phyloP scores from a whole-genome alignment of 768 basidiomycete species.

The Kwoniella europaea region DNA sequence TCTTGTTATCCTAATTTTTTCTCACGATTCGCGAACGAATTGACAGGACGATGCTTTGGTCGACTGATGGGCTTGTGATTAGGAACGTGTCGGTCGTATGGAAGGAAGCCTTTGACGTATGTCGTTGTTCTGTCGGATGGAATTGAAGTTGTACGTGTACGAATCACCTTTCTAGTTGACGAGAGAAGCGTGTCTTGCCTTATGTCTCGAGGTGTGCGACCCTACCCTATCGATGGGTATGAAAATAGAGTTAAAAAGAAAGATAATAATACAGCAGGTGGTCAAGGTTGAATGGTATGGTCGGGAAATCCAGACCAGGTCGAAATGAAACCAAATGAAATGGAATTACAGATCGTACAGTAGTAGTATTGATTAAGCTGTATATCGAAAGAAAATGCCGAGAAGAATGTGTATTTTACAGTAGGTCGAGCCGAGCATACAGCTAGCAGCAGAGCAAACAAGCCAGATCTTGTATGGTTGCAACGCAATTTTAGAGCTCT shows the following conservation, averaged over 20 bases:
- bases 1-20: neutral
- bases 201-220: neutral
- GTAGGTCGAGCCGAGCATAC: neutral
- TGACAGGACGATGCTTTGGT: neutral
- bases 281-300: no score
- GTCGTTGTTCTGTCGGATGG: constrained; percentile 3
- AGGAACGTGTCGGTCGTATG: constrained; percentile 2
- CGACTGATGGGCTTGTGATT: neutral
- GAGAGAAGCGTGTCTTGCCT: neutral
- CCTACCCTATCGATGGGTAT: neutral
- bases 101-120: constrained; percentile 6
- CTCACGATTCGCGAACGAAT: neutral
- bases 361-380: neutral
- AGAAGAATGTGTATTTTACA: neutral
- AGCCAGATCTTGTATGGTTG: no score
- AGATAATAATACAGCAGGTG: neutral
- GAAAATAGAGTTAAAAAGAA: neutral
- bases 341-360: neutral
- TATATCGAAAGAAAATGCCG: neutral
- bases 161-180: neutral
- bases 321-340: neutral
- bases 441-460: no score
- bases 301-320: neutral
- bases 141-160: no score
- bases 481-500: neutral